Base-by-base conservation (phyloP, 2,329 filamentous ascomycete species). In the Aspergillus luchuensis region DNA sequence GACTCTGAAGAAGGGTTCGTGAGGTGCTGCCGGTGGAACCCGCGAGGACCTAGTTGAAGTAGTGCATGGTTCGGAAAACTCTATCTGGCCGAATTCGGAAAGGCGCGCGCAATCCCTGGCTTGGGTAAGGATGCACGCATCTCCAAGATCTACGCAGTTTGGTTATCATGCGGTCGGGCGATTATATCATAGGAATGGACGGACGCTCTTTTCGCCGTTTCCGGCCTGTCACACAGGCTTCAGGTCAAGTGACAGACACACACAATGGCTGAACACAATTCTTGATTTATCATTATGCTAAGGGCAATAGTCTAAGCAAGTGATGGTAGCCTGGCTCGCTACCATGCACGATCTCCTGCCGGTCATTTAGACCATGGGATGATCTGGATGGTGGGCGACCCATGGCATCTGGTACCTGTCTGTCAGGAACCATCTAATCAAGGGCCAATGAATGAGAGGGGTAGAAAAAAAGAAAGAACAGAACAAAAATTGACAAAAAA, bases 11-110 rank as follows among this genome's bases (percentile, higher is more conserved):
- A 61, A 65, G 49, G 61, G 57, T 56, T 57, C 55, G 41, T 38
- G 41, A 50, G 51, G 56, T 56, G 53, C 36, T 45, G 28, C 25
- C 58, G 56, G 63, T 56, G 59, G 48, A 57, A 52, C 51, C 55
- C 38, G 54, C 33, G 36, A 19, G 47, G 38, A 28, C 48, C 33
- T 57, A 58, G 47, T 19, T 33, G 30, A 33, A 48, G 43, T 48
- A 62, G 63, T 62, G 47, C 58, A 57, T 66, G 57, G 59, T 48
- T 47, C 59, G 55, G 57, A 62, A 66, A 66, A 66, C 59, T 61
- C 62, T 60, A 63, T 65, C 59, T 61, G 61, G n/a, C 53, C 62
- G 59, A 61, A 63, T 58, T 52, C 61, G 63, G 61, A 64, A 65
- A 11, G 19, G 25, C 60, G 53, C 41, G 52, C 25, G 52, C 47